These are phyloP conservation scores for Rosa hybrid DNA, from an alignment of 331 rosid species.

Conservation along the genomic window DNA sequence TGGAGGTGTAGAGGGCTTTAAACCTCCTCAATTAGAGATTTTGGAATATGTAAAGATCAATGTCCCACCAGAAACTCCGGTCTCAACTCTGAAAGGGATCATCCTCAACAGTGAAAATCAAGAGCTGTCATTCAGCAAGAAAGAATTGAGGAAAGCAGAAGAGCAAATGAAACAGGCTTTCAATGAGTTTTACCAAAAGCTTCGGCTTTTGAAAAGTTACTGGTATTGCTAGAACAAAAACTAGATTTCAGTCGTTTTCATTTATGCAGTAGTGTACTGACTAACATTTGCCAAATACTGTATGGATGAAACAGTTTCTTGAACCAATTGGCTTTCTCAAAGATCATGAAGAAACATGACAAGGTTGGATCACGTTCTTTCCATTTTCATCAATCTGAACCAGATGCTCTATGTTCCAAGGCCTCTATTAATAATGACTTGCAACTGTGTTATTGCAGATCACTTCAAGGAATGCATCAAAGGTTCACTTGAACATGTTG, in stretches of 20 bases:
- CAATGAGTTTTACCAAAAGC: conserved; percentile 59
- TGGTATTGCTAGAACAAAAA: conserved; percentile 35
- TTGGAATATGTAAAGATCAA: conserved; percentile 59
- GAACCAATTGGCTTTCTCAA: conserved; percentile 66
- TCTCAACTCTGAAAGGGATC: conserved; percentile 58
- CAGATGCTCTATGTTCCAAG: not conserved
- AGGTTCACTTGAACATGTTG: conserved; percentile 64
- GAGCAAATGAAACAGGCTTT: conserved; percentile 49
- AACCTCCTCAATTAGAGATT: conserved; percentile 49
- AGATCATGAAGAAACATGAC: conserved; percentile 87
- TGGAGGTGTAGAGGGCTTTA: conserved; percentile 15
- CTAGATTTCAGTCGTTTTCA: not conserved
- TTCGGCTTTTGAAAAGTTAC: conserved; percentile 57
- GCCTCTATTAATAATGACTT: not conserved
- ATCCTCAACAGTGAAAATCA: conserved; percentile 35
- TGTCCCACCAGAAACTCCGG: conserved; percentile 53
- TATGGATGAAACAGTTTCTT: conserved; percentile 52
- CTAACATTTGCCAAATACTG: conserved; percentile 1
- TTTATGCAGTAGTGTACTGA: not conserved
- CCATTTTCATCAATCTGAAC: not conserved
- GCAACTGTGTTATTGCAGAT: conserved; percentile 36
- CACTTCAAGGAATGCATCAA: conserved; percentile 61
- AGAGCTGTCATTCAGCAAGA: conserved; percentile 47
- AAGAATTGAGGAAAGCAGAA: conserved; percentile 62
- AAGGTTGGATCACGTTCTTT: conserved; percentile 44